Evolutionary conservation across 805 yeast species (phyloP).

Genomic region (Kodamaea leandrae): DNA sequence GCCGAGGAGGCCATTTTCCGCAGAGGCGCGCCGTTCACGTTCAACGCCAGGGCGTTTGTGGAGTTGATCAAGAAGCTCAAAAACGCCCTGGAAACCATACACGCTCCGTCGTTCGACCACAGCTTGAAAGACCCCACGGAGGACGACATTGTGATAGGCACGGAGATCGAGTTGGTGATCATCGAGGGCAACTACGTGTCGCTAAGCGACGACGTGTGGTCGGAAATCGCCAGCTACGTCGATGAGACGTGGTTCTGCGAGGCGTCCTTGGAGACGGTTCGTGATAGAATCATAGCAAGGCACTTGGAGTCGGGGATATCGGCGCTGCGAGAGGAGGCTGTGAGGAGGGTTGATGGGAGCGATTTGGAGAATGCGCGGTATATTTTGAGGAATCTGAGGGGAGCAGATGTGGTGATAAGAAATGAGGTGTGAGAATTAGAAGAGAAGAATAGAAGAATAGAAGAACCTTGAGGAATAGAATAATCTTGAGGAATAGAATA

Average conservation of each 20-base stretch:
- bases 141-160: conserved; percentile 18
- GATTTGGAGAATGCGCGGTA: conserved; percentile 65
- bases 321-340: conserved; percentile 45
- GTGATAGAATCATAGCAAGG: conserved; percentile 20
- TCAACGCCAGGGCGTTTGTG: conserved; percentile 50
- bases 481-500: no score
- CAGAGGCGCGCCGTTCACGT: conserved; percentile 86
- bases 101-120: conserved; percentile 32
- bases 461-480: no score
- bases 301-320: conserved; percentile 24
- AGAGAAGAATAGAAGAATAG: no score
- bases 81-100: conserved; percentile 14
- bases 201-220: conserved; percentile 22
- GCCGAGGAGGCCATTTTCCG: conserved; percentile 55
- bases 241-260: conserved; percentile 23
- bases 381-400: conserved; percentile 15
- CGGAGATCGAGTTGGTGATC: conserved; percentile 19
- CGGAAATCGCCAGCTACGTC: conserved; percentile 14
- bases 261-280: conserved; percentile 15
- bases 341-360: conserved; percentile 47
- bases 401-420: conserved; percentile 9
- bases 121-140: conserved; percentile 25
- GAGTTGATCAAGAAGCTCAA: conserved; percentile 10
- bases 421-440: not conserved
- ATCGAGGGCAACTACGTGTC: conserved; percentile 29